These are phyloP conservation scores for Hemileia vastatrix DNA, from an alignment of 1,284 basidiomycete species.

Conservation along the genomic window DNA sequence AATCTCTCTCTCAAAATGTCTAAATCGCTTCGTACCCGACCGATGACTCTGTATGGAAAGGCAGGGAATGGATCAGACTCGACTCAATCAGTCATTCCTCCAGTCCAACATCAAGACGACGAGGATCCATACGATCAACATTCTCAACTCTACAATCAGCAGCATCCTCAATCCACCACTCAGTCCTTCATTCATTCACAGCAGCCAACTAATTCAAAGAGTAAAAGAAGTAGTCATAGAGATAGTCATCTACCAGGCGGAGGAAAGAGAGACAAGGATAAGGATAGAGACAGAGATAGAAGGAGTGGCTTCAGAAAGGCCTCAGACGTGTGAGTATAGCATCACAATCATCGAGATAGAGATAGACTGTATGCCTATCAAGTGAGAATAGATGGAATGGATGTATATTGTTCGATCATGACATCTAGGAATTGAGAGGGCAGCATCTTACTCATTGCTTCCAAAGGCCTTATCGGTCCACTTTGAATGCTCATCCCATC, in stretches of 20 bases:
- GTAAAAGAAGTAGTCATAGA: neutral
- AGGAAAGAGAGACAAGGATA: too few relatives aligned
- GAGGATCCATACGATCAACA: neutral
- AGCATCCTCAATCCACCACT: neutral
- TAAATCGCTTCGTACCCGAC: slow-evolving; percentile 38
- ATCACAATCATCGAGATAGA: too few relatives aligned
- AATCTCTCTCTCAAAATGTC: slow-evolving; percentile 30
- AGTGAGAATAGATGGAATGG: too few relatives aligned
- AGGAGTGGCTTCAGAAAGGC: too few relatives aligned
- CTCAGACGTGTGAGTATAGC: too few relatives aligned
- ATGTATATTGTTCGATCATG: too few relatives aligned
- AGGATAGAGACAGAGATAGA: too few relatives aligned
- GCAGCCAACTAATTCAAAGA: neutral
- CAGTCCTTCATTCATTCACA: neutral
- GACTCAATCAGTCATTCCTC: slow-evolving; percentile 12
- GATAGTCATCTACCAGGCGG: neutral
- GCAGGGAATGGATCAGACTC: slow-evolving; percentile 25
- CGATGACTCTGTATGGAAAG: slow-evolving; percentile 39
- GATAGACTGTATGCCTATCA: too few relatives aligned
- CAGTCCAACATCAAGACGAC: neutral
- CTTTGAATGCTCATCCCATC: too few relatives aligned
- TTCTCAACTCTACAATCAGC: neutral
- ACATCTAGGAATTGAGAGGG: too few relatives aligned
- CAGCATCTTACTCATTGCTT: too few relatives aligned
- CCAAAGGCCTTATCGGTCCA: too few relatives aligned